phyloP scores from a whole-genome alignment of 495 filamentous ascomycete genomes.

The Apodospora peruviana region DNA sequence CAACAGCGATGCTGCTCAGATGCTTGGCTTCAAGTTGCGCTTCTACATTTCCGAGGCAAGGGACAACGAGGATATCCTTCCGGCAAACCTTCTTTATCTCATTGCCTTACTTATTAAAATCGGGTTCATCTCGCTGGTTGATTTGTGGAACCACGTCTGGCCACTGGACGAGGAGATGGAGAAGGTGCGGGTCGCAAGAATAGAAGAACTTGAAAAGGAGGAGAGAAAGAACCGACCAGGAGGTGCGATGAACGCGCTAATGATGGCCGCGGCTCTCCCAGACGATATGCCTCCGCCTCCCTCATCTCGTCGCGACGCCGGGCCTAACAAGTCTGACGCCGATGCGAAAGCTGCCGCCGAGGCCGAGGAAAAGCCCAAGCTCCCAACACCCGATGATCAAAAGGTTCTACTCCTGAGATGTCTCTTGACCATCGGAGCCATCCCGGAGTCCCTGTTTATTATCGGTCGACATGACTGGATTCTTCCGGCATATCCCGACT shows the following conservation, averaged over 20 bases:
- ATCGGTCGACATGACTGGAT: conserved; percentile 90
- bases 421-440: conserved; percentile 81
- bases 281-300: conserved; percentile 56
- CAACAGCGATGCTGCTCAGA: conserved; percentile 85
- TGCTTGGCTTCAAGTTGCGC: conserved; percentile 94
- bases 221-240: conserved; percentile 60
- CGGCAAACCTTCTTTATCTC: conserved; percentile 86
- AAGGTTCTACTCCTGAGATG: conserved; percentile 80
- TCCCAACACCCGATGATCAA: conserved; percentile 82
- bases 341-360: conserved; percentile 40
- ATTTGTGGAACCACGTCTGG: conserved; percentile 90
- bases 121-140: conserved; percentile 91
- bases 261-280: conserved; percentile 78
- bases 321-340: conserved; percentile 40
- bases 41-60: conserved; percentile 80
- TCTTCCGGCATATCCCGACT: conserved; percentile 73
- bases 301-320: conserved; percentile 29
- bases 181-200: conserved; percentile 54
- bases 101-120: conserved; percentile 91
- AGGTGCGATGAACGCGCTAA: conserved; percentile 74
- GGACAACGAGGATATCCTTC: conserved; percentile 59
- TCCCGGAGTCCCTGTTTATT: conserved; percentile 90
- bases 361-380: conserved; percentile 52
- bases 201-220: conserved; percentile 74
- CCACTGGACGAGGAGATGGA: conserved; percentile 80